Evolutionary conservation across 208 protist species (phyloP).

Genomic region (Trypanosoma melophagium): DNA sequence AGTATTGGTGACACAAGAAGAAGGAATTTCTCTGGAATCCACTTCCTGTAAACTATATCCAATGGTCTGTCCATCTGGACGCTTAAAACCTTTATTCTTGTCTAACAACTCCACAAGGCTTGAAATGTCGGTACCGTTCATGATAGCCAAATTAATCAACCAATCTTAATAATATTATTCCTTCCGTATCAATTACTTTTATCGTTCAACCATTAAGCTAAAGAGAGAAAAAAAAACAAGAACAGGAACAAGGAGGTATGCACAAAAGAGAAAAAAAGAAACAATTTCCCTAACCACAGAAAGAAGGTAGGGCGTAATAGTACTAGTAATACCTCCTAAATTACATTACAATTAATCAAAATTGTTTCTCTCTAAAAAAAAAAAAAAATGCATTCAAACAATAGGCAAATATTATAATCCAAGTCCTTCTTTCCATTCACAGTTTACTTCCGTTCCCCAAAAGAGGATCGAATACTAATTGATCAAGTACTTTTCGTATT

Average conservation of each 20-base stretch:
- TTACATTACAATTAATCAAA: too few species aligned
- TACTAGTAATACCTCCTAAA: too few species aligned
- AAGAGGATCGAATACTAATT: constrained; percentile 19
- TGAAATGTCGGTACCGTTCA: constrained; percentile 54
- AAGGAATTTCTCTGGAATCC: background rate
- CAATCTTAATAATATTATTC: constrained; percentile 3
- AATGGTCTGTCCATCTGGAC: constrained; percentile 59
- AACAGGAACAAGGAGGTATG: too few species aligned
- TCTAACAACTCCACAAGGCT: constrained; percentile 71
- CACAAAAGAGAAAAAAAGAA: constrained; percentile 2
- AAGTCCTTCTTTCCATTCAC: background rate
- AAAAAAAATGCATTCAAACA: background rate
- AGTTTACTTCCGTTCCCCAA: constrained; percentile 24
- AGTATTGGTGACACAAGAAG: background rate
- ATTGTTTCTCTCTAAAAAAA: too few species aligned
- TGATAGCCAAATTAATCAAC: background rate
- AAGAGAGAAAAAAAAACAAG: too few species aligned
- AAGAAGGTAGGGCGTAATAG: too few species aligned
- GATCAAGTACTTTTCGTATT: constrained; percentile 28
- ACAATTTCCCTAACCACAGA: too few species aligned
- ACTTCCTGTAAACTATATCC: constrained; percentile 68
- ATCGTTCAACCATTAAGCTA: background rate
- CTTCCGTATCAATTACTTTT: background rate
- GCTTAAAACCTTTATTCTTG: constrained; percentile 63
- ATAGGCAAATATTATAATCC: background rate